Evolutionary conservation across 2,329 filamentous ascomycete species (phyloP), one percentile per base, ranked within the genome.

Genomic region (Cryphonectria naterciae): DNA sequence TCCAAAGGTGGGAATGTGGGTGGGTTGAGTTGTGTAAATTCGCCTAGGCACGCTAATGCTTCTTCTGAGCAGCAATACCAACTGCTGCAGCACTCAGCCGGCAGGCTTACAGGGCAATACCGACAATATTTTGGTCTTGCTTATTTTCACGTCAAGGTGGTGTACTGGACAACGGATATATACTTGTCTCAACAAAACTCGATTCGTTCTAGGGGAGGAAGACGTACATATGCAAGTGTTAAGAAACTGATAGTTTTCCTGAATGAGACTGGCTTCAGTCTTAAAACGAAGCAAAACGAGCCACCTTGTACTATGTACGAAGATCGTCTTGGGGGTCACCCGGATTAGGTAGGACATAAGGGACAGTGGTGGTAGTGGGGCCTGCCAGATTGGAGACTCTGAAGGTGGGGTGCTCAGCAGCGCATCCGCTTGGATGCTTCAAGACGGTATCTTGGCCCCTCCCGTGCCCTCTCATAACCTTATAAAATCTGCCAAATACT

Each of bases 261-360:
- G 54, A 58, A 58, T 15, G 28, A 64, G 61, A 28, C 25, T 64
- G 41, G 61, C 35, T 39, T 64, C n/a, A 28, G n/a, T 46, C 32
- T 67, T 66, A 67, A 67, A 67, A 52, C 65, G 49, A 67, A 58
- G 65, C 65, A 67, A 58, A 41, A 67, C 65, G 65, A 35, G 49
- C 43, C 32, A 32, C 19, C 28, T 39, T 39, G 37, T 39, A 11
- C 37, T 13, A 13, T 32, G 64, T 46, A 58, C 32, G 32, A 49
- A 41, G 49, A 41, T 56, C 35, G 19, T 67, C 32, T 67, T 39
- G 49, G 65, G 65, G n/a, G 37, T 15, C 10, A 54, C n/a, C 68
- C 68, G 56, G 37, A 72, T 70, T 58, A 66, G 66, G 68, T 69
- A 70, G 68, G 70, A 72, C 64, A 28, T 32, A 28, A 46, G 11